Conservation (phyloP, 2,329 filamentous ascomycete species). For the Diaporthe sp. region DNA sequence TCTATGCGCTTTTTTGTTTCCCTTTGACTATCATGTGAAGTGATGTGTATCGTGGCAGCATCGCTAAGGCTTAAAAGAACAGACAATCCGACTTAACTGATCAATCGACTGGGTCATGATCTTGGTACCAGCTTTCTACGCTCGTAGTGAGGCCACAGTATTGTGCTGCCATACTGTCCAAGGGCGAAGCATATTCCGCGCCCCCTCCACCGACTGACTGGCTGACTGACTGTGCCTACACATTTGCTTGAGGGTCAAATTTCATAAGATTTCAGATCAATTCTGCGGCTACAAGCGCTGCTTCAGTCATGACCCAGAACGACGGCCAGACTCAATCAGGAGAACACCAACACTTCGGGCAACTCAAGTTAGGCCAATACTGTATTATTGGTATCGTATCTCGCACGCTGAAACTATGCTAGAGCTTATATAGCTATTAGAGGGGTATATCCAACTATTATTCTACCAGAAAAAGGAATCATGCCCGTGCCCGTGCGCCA, state of each 20-base stretch:
- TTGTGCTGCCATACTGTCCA: neutral
- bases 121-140: neutral
- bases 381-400: neutral
- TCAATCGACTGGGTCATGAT: neutral
- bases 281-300: neutral
- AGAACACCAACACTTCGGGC: neutral
- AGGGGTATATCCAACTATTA: slow-evolving; percentile 36
- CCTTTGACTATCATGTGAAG: too few species aligned
- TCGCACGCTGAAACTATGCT: neutral
- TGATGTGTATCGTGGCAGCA: neutral
- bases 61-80: too few species aligned
- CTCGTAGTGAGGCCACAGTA: neutral
- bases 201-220: neutral
- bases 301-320: neutral
- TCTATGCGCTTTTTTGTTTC: neutral
- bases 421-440: slow-evolving; percentile 11
- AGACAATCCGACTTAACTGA: too few species aligned
- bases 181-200: neutral
- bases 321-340: neutral
- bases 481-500: neutral
- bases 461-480: neutral
- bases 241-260: neutral
- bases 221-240: neutral
- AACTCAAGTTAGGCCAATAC: neutral
- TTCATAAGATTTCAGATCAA: neutral